A percentile compares a stretch with the other conserved stretches of the same genome.
These are phyloP conservation scores for Aspergillus piperis DNA, from an alignment of 2,329 filamentous ascomycete species.

Conservation along the genomic window DNA sequence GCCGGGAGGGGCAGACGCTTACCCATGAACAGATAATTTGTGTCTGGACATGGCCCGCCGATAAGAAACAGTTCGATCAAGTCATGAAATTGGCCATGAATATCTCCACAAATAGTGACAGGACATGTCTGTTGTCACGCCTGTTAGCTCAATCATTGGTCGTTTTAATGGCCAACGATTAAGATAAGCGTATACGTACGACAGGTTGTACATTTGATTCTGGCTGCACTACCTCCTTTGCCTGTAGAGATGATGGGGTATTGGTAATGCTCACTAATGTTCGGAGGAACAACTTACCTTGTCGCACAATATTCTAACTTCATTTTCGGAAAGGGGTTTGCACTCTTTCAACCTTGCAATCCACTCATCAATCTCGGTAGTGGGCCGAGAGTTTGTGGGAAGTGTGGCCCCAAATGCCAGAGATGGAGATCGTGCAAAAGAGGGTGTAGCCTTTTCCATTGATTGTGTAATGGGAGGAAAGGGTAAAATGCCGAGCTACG, in stretches of 20 bases:
- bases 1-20: slow-evolving; percentile 35
- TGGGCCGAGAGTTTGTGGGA: no score
- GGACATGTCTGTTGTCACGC: slow-evolving; percentile 76
- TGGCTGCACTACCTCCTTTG: slow-evolving; percentile 92
- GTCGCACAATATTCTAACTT: slow-evolving; percentile 96
- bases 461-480: no score
- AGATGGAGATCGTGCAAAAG: no score
- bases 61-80: slow-evolving; percentile 99
- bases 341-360: slow-evolving; percentile 97
- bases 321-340: slow-evolving; percentile 93
- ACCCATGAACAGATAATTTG: slow-evolving; percentile 99
- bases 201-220: slow-evolving; percentile 99
- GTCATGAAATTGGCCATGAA: slow-evolving; percentile 98
- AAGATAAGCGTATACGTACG: no score
- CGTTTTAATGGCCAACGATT: no score
- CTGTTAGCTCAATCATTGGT: slow-evolving; percentile 15
- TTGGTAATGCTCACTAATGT: slow-evolving; percentile 14
- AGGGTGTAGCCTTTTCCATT: no score
- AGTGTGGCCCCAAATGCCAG: no score
- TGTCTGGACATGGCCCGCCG: slow-evolving; percentile 94
- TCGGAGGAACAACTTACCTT: slow-evolving; percentile 66
- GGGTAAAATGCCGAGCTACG: no score
- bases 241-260: slow-evolving; percentile 65
- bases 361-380: slow-evolving; percentile 99
- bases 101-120: slow-evolving; percentile 97